Evolutionary conservation across 1,139 yeast species (phyloP), one percentile per base, ranked within the genome.

Genomic region (Protomyces inouyei): DNA sequence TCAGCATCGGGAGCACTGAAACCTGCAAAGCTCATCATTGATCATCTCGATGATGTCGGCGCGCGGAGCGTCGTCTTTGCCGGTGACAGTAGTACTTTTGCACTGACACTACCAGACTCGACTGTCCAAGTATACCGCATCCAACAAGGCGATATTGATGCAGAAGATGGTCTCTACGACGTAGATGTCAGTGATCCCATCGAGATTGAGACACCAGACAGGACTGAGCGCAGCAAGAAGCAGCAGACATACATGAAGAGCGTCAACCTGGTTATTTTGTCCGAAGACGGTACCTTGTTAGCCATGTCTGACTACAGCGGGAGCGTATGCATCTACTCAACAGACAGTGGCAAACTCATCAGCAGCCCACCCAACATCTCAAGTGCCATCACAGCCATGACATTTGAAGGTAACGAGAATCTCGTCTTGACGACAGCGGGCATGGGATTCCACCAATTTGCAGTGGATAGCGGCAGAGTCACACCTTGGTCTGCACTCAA

Each of bases 401-500:
- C 79, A 28, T 84, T 88, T 71, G 80, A 89, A 1, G 72, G 74
- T 21, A 38, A 40, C 14, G 64, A 61, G 35, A 72, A 75, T 57
- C 78, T 79, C 53, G 55, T 60, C 36, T 23, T 87, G 9, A 81
- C 87, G 35, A 85, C 93, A 3, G 84, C 87, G 61, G 96, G 89
- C 64, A 88, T 87, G 73, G 85, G 83, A 70, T 75, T 93, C 32
- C 82, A 82, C 68, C 97, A 92, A 75, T 86, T 89, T 70, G 78
- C 80, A 57, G 71, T 78, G n/a, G 65, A 52, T 12, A 67, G 69
- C 4, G 68, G 69, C 36, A 65, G 70, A 56, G 78, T 88, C 68
- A 86, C 96, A 0, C 72, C 82, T 6, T 93, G 98, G 98, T 86
- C 96, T 8, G 83, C 84, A 69, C 78, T 82, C 64, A 90, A 90